Percentiles rank a stretch among this genome's conserved stretches.
Evolutionary conservation across 164 flowering plant species (phyloP).

Genomic region (Paratinospora sagittata): DNA sequence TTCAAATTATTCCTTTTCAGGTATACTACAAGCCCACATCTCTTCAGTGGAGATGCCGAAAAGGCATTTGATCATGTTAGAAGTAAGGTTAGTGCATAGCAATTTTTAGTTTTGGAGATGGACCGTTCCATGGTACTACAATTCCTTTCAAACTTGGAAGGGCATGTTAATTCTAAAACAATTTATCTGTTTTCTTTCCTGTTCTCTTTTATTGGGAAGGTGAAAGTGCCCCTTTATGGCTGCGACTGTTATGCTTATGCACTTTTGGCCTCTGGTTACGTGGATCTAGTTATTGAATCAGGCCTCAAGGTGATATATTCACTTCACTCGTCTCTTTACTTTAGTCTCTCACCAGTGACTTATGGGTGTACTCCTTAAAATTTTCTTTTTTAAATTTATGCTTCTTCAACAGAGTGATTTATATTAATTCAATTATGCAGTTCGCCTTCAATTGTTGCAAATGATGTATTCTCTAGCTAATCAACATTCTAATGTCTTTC

Average conservation of each 20-base stretch:
- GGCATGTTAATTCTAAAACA: too few species aligned
- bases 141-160: background rate
- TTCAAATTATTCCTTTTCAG: constrained; percentile 27
- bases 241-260: too few species aligned
- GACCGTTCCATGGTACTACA: background rate
- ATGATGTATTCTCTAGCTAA: background rate
- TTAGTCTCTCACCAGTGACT: background rate
- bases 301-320: too few species aligned
- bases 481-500: background rate
- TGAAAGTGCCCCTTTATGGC: too few species aligned
- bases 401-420: background rate
- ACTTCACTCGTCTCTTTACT: too few species aligned
- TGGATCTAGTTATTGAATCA: too few species aligned
- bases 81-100: constrained; percentile 52
- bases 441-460: background rate
- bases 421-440: background rate
- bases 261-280: too few species aligned
- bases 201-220: too few species aligned
- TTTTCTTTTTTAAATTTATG: background rate
- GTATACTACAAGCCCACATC: constrained; percentile 96
- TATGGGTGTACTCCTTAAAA: background rate
- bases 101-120: background rate
- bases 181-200: too few species aligned
- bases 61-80: too few species aligned
- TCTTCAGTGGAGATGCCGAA: constrained; percentile 71